A percentile compares a stretch with the other conserved stretches of the same genome.
phyloP scores from a whole-genome alignment of 192 early-diverging fungal genomes.

The Gorgonomyces haynaldii region DNA sequence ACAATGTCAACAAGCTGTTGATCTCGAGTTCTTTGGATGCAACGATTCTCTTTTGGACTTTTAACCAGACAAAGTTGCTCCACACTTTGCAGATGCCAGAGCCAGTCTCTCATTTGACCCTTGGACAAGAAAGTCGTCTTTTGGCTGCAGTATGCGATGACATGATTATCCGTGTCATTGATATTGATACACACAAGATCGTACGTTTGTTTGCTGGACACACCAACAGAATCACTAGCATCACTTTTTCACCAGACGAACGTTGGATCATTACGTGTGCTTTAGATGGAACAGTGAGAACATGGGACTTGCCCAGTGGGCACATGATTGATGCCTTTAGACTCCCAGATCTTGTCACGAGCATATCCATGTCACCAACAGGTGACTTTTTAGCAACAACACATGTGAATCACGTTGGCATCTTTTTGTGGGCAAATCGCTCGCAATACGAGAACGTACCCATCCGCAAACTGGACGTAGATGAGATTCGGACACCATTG shows the following conservation, averaged over 20 bases:
- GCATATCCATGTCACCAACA: constrained; percentile 75
- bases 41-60: constrained; percentile 65
- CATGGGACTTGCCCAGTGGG: constrained; percentile 93
- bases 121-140: constrained; percentile 63
- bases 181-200: constrained; percentile 65
- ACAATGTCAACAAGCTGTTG: constrained; percentile 57
- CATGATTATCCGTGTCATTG: constrained; percentile 74
- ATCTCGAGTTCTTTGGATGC: constrained; percentile 70
- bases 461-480: constrained; percentile 52
- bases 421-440: constrained; percentile 88
- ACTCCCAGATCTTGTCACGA: constrained; percentile 64
- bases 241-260: constrained; percentile 84
- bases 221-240: constrained; percentile 72
- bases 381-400: constrained; percentile 88
- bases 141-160: constrained; percentile 81
- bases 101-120: constrained; percentile 46
- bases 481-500: constrained; percentile 17
- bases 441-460: constrained; percentile 64
- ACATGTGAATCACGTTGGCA: constrained; percentile 83
- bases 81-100: constrained; percentile 55
- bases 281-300: constrained; percentile 78
- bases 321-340: constrained; percentile 76
- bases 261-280: constrained; percentile 77
- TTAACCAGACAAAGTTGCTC: constrained; percentile 51
- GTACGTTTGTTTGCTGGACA: constrained; percentile 88